Evolutionary conservation across 495 filamentous ascomycete species (phyloP).

Genomic region (Amniculicola lignicola): DNA sequence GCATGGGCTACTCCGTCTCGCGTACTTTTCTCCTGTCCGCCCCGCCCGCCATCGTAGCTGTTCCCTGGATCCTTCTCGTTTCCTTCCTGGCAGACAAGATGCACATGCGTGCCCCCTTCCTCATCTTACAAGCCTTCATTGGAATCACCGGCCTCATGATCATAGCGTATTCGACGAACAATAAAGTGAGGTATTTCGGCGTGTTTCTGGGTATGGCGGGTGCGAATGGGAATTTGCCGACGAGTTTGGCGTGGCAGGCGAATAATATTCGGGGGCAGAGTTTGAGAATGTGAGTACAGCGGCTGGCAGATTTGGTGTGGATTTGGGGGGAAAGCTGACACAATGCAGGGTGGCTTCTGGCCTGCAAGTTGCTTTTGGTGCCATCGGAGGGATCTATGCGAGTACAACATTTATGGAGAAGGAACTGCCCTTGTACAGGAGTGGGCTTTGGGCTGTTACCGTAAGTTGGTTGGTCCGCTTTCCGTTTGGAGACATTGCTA

Average conservation of each 20-base stretch:
- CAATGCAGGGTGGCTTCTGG: constrained; percentile 7
- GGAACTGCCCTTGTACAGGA: constrained; percentile 9
- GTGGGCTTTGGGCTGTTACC: constrained; percentile 12
- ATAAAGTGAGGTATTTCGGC: constrained; percentile 57
- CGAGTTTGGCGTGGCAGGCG: constrained; percentile 25
- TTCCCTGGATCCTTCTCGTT: constrained; percentile 39
- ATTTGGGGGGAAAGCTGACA: background rate
- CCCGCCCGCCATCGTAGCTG: constrained; percentile 42
- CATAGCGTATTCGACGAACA: constrained; percentile 49
- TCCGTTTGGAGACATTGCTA: background rate
- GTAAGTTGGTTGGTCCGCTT: background rate
- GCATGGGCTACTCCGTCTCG: constrained; percentile 47
- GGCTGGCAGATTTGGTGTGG: background rate
- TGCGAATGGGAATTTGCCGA: constrained; percentile 59
- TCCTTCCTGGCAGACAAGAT: constrained; percentile 57
- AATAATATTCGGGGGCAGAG: constrained; percentile 18
- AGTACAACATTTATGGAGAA: constrained; percentile 8
- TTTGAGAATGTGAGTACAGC: constrained; percentile 12
- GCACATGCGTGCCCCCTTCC: constrained; percentile 53
- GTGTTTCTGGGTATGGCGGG: constrained; percentile 61
- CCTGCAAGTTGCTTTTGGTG: constrained; percentile 20
- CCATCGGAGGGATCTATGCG: constrained; percentile 16
- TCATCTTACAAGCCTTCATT: constrained; percentile 53
- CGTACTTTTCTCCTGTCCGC: constrained; percentile 45
- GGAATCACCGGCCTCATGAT: constrained; percentile 51